Percentiles rank a stretch among this genome's conserved stretches.
Evolutionary conservation across 1,139 yeast genomes (phyloP).

Genomic region (Yarrowia galli): DNA sequence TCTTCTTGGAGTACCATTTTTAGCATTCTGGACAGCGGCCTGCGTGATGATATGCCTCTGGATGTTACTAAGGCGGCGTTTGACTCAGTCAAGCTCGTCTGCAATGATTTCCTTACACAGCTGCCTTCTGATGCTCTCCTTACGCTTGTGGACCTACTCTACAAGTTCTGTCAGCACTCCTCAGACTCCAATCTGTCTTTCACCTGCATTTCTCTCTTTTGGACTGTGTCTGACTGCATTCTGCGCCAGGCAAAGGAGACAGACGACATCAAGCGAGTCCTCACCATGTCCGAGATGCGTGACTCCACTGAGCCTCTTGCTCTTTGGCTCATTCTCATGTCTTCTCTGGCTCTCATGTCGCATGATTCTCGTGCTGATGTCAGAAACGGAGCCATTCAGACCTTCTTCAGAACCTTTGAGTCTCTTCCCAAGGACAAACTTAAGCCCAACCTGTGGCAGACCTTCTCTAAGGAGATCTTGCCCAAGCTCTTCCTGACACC

Average conservation of each 20-base stretch:
- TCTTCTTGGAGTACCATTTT: slow-evolving; percentile 31
- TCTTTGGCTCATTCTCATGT: slow-evolving; percentile 71
- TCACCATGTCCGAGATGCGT: slow-evolving; percentile 40
- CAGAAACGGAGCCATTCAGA: slow-evolving; percentile 86
- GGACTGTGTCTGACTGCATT: slow-evolving; percentile 81
- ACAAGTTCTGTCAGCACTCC: slow-evolving; percentile 71
- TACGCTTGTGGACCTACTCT: slow-evolving; percentile 72
- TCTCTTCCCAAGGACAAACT: slow-evolving; percentile 20
- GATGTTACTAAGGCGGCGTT: slow-evolving; percentile 69
- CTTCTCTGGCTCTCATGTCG: slow-evolving; percentile 67
- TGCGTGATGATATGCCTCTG: slow-evolving; percentile 19
- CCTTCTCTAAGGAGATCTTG: slow-evolving; percentile 19
- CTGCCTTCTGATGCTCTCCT: slow-evolving; percentile 67
- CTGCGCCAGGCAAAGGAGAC: slow-evolving; percentile 46
- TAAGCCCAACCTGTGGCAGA: slow-evolving; percentile 31
- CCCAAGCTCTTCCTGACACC: slow-evolving; percentile 29
- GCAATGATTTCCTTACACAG: slow-evolving; percentile 80
- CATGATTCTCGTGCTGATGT: slow-evolving; percentile 77
- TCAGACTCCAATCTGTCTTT: slow-evolving; percentile 85
- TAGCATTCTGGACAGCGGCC: slow-evolving; percentile 29
- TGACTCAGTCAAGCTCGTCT: slow-evolving; percentile 78
- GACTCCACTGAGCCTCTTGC: slow-evolving; percentile 42
- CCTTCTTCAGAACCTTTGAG: slow-evolving; percentile 82
- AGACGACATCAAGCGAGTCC: slow-evolving; percentile 34
- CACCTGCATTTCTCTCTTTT: slow-evolving; percentile 87